A percentile compares a stretch with the other conserved stretches of the same genome.
Conservation (phyloP, 2,329 filamentous ascomycete species). For the Paracamarosporium sp. region DNA sequence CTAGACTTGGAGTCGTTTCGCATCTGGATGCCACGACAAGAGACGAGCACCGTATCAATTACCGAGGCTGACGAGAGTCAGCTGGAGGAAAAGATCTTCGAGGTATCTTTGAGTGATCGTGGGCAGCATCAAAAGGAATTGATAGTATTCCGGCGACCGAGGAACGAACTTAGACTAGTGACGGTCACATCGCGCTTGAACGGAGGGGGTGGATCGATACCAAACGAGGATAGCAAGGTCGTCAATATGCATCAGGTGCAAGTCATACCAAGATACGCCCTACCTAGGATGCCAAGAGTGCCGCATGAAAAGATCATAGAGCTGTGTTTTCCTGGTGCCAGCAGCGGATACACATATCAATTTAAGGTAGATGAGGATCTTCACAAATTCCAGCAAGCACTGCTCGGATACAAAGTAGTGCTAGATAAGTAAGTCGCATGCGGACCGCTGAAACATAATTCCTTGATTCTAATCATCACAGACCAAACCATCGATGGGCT, state of each 20-base stretch:
- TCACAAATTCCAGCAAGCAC: conserved; percentile 1
- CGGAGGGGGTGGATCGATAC: neutral
- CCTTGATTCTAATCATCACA: neutral
- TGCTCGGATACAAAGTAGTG: conserved; percentile 5
- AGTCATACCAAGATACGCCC: conserved; percentile 1
- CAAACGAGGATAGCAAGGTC: conserved; percentile 3
- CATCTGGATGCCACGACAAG: conserved; percentile 3
- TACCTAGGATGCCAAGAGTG: neutral
- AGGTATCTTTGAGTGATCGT: neutral
- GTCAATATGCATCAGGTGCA: conserved; percentile 6
- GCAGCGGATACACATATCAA: conserved; percentile 5
- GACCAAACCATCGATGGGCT: neutral
- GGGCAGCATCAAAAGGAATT: neutral
- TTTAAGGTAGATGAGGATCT: conserved; percentile 7
- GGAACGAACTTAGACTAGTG: conserved; percentile 4
- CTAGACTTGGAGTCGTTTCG: conserved; percentile 2
- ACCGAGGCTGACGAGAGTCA: conserved; percentile 6
- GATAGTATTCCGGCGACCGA: conserved; percentile 2
- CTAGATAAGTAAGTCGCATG: neutral
- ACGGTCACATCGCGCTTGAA: conserved; percentile 3
- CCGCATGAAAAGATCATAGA: neutral
- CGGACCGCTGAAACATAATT: neutral
- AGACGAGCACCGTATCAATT: neutral
- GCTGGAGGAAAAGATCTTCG: conserved; percentile 3
- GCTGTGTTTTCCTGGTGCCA: conserved; percentile 1